Base-by-base conservation (phyloP, 805 yeast genomes). In the Saccharomycopsis malanga region DNA sequence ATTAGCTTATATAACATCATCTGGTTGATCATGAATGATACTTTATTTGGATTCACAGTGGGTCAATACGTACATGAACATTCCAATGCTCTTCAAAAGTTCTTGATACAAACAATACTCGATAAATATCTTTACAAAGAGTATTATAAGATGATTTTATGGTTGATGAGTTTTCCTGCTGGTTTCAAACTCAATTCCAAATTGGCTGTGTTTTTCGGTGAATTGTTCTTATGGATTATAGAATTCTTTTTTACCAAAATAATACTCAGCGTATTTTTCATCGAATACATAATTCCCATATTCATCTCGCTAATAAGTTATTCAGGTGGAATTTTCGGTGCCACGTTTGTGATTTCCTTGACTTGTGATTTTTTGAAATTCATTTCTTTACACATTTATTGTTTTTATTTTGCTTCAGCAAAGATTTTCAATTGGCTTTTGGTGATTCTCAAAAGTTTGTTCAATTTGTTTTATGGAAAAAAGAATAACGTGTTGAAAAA, bases 151-250 rank as follows among this genome's bases (percentile, higher is more conserved):
- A 60, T 80, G 34, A 77, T 89, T 2, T 54, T 67, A 0, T 84
- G 95, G 89, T 70, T 93, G 32, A 87, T 88, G 69, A 74, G 79
- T 52, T 84, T 89, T 57, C 98, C 98, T 0, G 95, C 91, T 14
- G 98, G 98, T 3, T 79, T 93, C 57, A 93, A 93, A 59, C 73
- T 93, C 44, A 93, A 93, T 61, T 81, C 79, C 50, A 96, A 88
- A 57, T 69, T 93, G 17, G 86, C 96, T 0, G 72, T 69, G 14
- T 94, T 93, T 58, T 72, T 91, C 60, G 96, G 96, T 30, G 95
- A 87, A 48, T 64, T 93, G 41, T 83, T 86, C 55, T 60, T 84
- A 7, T 91, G 97, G 96, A 83, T 88, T 10, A 71, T 89, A 23
- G 76, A 76, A 39, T 76, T 83, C 52, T 86, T 95, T 82, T 60